Evolutionary conservation across 208 protist genomes (phyloP), one percentile per base, ranked within the genome.

Genomic region (Leishmania lainsoni): DNA sequence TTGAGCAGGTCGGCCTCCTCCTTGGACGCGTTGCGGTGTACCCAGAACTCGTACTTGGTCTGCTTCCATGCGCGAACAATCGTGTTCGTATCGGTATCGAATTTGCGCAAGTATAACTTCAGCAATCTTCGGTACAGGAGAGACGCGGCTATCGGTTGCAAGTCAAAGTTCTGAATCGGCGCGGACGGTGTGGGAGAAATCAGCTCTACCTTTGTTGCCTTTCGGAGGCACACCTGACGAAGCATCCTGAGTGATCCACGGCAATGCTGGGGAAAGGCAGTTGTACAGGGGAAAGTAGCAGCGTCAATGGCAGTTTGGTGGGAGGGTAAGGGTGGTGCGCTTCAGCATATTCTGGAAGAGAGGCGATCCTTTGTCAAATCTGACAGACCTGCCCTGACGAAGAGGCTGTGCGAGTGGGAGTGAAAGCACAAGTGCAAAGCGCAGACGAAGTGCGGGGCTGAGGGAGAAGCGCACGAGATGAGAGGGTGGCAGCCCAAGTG

Each of bases 41-140:
- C 81, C 90, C 89, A 97, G 63, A 97, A 97, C 86, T 97, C 90
- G 85, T 93, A 96, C 85, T 95, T 96, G 59, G 94, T 97, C 81
- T 95, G 92, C 79, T 93, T 94, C 93, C 94, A 97, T 56, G 92
- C 92, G 14, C 87, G 90, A 32, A 97, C 75, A 65, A 97, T 97
- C 14, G 93, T 96, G 71, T 93, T 87, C 61, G 86, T 81, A 77
- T 97, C 91, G n/a, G 92, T 95, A 78, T 97, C 92, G 81, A 97
- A 97, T 77, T 97, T 97, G 63, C 91, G 87, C 35, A 96, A 22
- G 80, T 95, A 97, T 66, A 96, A 68, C 80, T 97, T 97, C 20
- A 97, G 87, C 26, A 97, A 86, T 59, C 80, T 87, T 3, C 94
- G 90, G 83, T 97, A 97, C 20, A 97, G 81, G 35, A 94, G 66